Evolutionary conservation across 306 rosid species (phyloP), one percentile per base, ranked within the genome.

Genomic region (Rubus idaeus): DNA sequence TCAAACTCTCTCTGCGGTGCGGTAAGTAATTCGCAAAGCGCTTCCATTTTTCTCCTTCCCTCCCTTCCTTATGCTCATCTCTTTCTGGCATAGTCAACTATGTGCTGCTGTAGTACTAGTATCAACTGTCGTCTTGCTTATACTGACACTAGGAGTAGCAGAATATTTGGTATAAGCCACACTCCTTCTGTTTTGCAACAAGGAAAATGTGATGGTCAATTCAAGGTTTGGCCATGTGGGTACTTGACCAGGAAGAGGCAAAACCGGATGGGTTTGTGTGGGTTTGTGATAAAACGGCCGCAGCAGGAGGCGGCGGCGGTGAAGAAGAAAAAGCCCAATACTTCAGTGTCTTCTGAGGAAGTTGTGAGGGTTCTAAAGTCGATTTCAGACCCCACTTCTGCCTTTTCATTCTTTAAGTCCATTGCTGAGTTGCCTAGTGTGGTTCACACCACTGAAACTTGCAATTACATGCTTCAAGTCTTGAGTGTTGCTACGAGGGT

Each of bases 401-500:
- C 90, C 68, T 84, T 90, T 77, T 83, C 96, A 3, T 90, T 88
- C 74, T 95, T 95, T 74, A 88, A 89, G 79, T 83, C 86, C 6
- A 73, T 92, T 75, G 73, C 96, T 60, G 84, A 81, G 72, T 84
- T 85, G 79, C 90, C 92, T 5, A 80, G 71, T 79, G 82, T 89
- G 77, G 82, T 90, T 75, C 98, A 90, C 76, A 88, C 97, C 52
- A 86, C 97, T 40, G 93, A 90, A 68, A 87, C 95, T 10, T 95
- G 95, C 65, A 90, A 95, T 88, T 84, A 88, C 88, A 90, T 95
- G 93, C 98, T 95, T 70, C 96, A 90, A 80, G 58, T 90, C 37
- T 83, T 90, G 79, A 82, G 88, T 77, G 73, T 65, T 71, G 85
- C 87, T 49, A 55, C 49, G 79, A 89, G 90, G 78, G 77, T 92